Conservation (phyloP, 257 asterid species). For the Linderniella brevidens region DNA sequence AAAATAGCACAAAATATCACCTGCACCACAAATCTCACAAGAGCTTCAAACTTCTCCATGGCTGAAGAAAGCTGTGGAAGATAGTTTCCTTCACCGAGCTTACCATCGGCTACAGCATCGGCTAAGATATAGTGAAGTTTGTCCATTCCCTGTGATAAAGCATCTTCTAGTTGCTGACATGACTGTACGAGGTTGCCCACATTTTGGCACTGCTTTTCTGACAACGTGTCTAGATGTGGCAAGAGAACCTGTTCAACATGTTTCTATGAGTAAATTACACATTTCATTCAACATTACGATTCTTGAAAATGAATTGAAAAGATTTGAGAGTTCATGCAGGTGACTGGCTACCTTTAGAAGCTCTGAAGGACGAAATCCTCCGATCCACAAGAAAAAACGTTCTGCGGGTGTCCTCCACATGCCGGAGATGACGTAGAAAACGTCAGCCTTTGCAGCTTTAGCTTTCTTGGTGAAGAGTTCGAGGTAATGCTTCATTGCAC, state of each 20-base stretch:
- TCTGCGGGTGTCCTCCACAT: conserved; percentile 83
- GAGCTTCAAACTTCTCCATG: conserved; percentile 47
- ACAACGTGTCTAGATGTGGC: conserved; percentile 52
- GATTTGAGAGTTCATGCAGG: neutral
- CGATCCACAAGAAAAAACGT: conserved; percentile 89
- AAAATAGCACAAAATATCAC: conserved; percentile 17
- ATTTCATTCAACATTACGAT: too few species aligned
- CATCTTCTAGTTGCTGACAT: conserved; percentile 91
- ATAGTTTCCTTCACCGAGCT: conserved; percentile 40
- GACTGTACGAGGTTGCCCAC: conserved; percentile 39
- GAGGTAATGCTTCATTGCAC: conserved; percentile 49
- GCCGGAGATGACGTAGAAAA: conserved; percentile 69
- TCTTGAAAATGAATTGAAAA: too few species aligned
- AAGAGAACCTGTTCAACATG: conserved; percentile 33
- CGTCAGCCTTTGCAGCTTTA: conserved; percentile 65
- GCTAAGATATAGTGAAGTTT: conserved; percentile 45
- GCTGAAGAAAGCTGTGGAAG: conserved; percentile 49
- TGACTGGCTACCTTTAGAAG: conserved; percentile 55
- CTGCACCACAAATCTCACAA: conserved; percentile 69
- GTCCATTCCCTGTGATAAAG: conserved; percentile 77
- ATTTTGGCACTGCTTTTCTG: conserved; percentile 37
- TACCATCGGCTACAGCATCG: conserved; percentile 37
- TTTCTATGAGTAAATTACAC: neutral
- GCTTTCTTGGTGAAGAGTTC: conserved; percentile 71
- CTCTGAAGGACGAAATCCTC: conserved; percentile 85